Evolutionary conservation across 306 rosid species (phyloP).

Genomic region (Dryas drummondii): DNA sequence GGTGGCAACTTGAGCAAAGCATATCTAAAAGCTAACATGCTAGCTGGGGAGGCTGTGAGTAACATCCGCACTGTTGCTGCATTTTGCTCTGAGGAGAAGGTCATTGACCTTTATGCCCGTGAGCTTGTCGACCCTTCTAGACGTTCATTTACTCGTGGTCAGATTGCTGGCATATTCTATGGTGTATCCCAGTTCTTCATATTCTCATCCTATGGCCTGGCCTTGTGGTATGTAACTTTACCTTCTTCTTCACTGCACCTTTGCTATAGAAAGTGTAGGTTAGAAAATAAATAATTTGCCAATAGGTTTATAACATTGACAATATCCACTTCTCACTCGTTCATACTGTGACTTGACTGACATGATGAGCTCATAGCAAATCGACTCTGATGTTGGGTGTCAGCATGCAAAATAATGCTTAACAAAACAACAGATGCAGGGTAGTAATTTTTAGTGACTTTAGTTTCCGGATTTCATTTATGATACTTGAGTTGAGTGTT

Average conservation of each 20-base stretch:
- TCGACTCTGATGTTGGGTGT: too few relatives aligned
- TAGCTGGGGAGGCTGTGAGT: conserved; percentile 97
- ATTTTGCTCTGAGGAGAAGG: conserved; percentile 86
- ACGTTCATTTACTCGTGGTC: conserved; percentile 76
- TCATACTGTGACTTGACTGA: too few relatives aligned
- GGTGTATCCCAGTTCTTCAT: conserved; percentile 94
- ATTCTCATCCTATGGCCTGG: conserved; percentile 91
- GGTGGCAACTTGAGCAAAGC: conserved; percentile 99
- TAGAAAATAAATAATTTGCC: not conserved
- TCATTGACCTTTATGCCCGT: conserved; percentile 68
- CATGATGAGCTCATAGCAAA: too few relatives aligned
- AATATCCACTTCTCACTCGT: too few relatives aligned
- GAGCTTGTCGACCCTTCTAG: conserved; percentile 82
- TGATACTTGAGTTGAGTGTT: too few relatives aligned
- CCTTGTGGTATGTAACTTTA: conserved; percentile 69
- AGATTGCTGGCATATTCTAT: conserved; percentile 86
- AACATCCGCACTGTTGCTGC: conserved; percentile 94
- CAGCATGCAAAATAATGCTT: too few relatives aligned
- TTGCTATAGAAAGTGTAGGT: not conserved
- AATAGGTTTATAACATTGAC: not conserved
- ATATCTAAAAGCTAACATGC: conserved; percentile 88
- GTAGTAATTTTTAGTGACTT: not conserved
- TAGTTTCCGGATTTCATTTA: too few relatives aligned
- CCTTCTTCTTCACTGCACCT: conserved; percentile 5
- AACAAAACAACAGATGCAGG: too few relatives aligned